phyloP scores from a whole-genome alignment of 495 filamentous ascomycete species.

The Tuber microsphaerosporum region DNA sequence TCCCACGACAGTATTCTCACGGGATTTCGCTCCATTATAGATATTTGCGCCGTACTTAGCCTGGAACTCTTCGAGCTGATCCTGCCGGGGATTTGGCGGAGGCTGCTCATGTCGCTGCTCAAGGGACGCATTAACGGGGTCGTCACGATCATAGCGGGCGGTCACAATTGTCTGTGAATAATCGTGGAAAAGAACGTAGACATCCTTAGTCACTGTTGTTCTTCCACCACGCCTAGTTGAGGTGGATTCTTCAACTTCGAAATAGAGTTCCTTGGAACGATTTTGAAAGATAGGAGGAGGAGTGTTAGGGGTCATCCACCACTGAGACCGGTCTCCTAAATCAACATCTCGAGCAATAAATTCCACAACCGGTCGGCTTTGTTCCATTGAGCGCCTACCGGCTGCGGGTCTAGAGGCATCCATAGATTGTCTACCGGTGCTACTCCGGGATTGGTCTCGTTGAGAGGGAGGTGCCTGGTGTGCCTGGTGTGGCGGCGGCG shows the following conservation, averaged over 20 bases:
- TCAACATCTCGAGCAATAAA: conserved; percentile 85
- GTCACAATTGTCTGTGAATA: conserved; percentile 91
- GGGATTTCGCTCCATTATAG: conserved; percentile 56
- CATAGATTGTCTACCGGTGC: conserved; percentile 60
- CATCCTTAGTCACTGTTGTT: conserved; percentile 63
- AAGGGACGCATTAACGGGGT: conserved; percentile 62
- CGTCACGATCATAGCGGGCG: conserved; percentile 67
- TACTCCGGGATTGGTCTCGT: conserved; percentile 17
- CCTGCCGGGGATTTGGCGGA: conserved; percentile 76
- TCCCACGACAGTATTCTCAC: conserved; percentile 71
- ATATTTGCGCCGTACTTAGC: conserved; percentile 68
- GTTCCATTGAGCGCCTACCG: conserved; percentile 57
- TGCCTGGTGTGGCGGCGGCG: conserved; percentile 32
- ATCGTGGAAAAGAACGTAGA: conserved; percentile 83
- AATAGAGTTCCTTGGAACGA: conserved; percentile 67
- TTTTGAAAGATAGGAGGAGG: conserved; percentile 74
- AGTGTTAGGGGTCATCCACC: conserved; percentile 73
- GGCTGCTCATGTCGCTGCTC: conserved; percentile 85
- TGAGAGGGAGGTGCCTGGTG: conserved; percentile 38
- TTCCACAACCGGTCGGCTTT: conserved; percentile 47
- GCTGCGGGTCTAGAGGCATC: conserved; percentile 49
- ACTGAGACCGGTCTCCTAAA: conserved; percentile 60
- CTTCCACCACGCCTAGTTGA: conserved; percentile 58
- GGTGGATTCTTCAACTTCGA: conserved; percentile 68
- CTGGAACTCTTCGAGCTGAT: conserved; percentile 82